Conservation (phyloP, 2,329 filamentous ascomycete genomes). For the Curvularia eragrostidis region DNA sequence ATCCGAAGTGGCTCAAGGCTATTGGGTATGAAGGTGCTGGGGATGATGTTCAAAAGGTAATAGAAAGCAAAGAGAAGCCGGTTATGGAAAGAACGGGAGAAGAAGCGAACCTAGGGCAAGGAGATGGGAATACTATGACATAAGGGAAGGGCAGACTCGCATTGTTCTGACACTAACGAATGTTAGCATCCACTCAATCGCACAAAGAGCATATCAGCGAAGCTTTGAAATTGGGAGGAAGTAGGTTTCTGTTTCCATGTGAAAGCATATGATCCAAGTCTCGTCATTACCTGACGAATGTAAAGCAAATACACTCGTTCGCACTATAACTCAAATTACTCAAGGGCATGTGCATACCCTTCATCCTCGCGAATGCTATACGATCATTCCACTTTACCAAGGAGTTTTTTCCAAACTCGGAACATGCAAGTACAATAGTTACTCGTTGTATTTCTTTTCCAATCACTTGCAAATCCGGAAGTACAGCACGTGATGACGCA, state of each 20-base stretch:
- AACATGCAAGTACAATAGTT: not conserved
- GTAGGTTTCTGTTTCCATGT: too few species aligned
- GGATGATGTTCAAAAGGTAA: slow-evolving; percentile 22
- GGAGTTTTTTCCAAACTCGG: not conserved
- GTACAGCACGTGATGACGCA: not conserved
- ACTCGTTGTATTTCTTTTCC: not conserved
- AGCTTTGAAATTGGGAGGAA: not conserved
- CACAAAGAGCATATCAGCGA: not conserved
- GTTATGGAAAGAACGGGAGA: slow-evolving; percentile 8
- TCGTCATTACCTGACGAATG: not conserved
- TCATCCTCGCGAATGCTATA: not conserved
- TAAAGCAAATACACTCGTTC: not conserved
- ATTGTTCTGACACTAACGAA: not conserved
- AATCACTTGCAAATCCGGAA: not conserved
- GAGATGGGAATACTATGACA: not conserved
- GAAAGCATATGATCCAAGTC: not conserved
- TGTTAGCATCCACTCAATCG: not conserved
- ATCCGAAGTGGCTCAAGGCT: slow-evolving; percentile 51
- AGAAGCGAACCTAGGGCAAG: not conserved
- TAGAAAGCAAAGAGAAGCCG: slow-evolving; percentile 16
- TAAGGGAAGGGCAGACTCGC: not conserved
- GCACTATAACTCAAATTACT: not conserved
- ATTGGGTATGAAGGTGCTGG: slow-evolving; percentile 31
- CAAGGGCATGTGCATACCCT: not conserved
- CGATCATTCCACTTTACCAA: not conserved